Base-by-base conservation (phyloP, 2,329 filamentous ascomycete species). In the Aspergillus fijiensis region DNA sequence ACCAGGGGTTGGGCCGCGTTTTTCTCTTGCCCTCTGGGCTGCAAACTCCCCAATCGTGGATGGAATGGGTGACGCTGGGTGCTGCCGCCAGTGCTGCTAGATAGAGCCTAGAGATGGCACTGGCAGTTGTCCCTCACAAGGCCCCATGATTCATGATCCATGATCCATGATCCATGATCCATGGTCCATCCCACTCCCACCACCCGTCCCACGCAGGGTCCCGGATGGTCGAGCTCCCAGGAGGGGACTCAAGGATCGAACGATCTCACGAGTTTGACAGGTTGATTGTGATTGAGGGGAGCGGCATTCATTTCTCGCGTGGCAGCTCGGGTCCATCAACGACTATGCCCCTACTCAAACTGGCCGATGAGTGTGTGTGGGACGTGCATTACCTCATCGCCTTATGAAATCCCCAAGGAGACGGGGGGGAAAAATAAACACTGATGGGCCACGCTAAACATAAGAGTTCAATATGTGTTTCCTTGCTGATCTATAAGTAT, bases 1-100 rank as follows among this genome's bases (percentile, higher is more conserved):
- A 57, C 61, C 64, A 66, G 64, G 64, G 64, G 64, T 61, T 65
- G 59, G 65, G 63, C 63, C 62, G 52, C 60, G 60, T 61, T 55
- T 62, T 52, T 58, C 51, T 57, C 49, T 39, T 51, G 39, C 55
- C 27, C 42, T 58, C 50, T 50, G 57, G 51, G 42, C 51, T 50
- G 49, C 49, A 47, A 45, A 55, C 55, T 51, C 39, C 16, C 47
- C 7, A 33, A 23, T 23, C 23, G 31, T 7, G 31, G 7, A 2
- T 9, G 7, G 31, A 7, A 42, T 51, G 48, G 33, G 53, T 48
- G 53, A 55, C 47, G 52, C 52, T 49, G 48, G 48, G 6, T 49
- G 48, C 25, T 29, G n/a, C 49, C 19, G 23, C 21, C 49, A 16
- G n/a, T 29, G 27, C 39, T 45, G 16, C 39, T 19, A 19, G 39